Base-by-base conservation (phyloP, 139 green algal species). In the Chlorella sp. region DNA sequence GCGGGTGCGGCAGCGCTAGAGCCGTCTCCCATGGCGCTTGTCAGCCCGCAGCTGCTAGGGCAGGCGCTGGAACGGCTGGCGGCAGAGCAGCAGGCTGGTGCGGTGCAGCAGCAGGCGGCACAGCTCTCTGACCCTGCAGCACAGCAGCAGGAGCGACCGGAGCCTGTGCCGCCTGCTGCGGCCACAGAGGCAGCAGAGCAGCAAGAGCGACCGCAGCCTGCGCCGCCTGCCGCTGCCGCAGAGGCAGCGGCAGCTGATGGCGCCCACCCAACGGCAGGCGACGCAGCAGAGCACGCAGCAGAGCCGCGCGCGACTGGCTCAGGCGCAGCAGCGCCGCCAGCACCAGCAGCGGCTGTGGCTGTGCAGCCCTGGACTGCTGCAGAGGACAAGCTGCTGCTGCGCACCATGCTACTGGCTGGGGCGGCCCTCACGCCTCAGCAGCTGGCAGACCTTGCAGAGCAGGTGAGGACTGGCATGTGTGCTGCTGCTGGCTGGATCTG, bases 381-480 rank as follows among this genome's bases (percentile, higher is more conserved):
- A 22, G 64, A 88, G 70, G 84, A 88, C 65, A 84, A 69, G 60
- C 41, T 81, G 70, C 56, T 88, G 84, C 79, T 88, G 58, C 74
- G 36, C 22, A 48, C 79, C 17, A 40, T 83, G 54, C 58, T 88
- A 51, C 51, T 32, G 24, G 46, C 70, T 2, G 76, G 64, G 11
- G 84, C 48, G 6, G 36, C 4, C 58, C 70, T 88, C 38, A 46
- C 56, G 0, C 22, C 64, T 11, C 44, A 78, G 64, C 73, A 80
- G 62, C 56, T 88, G 72, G 84, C 22, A 3, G 24, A 84, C 19
- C 65, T 85, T 17, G 46, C 56, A 26, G 69, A 62, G 13, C 36
- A 83, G 78, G 76, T 82, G 58, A 46, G 76, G 14, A 3, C 5
- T 30, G 36, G 4, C 3, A 48, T 46, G 3, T 7, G 34, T 14